Evolutionary conservation across 2,329 filamentous ascomycete genomes (phyloP), one percentile per base, ranked within the genome.

Genomic region (Fusarium sp.): DNA sequence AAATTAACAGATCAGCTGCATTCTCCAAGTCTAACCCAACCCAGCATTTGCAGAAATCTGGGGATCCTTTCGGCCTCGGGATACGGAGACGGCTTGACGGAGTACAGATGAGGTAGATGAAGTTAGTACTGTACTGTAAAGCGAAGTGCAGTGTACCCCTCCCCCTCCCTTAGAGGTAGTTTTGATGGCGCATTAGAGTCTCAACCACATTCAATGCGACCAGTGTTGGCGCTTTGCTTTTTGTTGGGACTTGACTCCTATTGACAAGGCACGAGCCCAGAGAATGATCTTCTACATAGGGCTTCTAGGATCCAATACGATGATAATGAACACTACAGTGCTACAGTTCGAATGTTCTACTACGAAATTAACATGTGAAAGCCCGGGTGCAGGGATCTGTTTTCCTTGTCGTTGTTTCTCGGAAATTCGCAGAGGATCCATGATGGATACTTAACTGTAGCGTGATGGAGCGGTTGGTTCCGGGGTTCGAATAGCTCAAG

Each of bases 51-150:
- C 30, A 14, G 24, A 43, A 63, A 43, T 27, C 38, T 46, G 53
- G 42, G 65, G 64, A 69, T 69, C 68, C 59, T 56, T 72, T 72
- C 42, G 59, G 32, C 68, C 68, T 71, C 68, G 67, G 66, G 38
- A 62, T 46, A 50, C n/a, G 25, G 32, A 30, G 32, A 46, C 32
- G 32, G 43, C 32, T 30, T 42, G 50, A 53, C 34, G 55, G 64
- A 38, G 47, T 29, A 45, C 34, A 38, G 20, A 45, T 30, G 57
- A 42, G 25, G 40, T n/a, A 45, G 32, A 52, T 25, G 15, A 18
- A 25, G 22, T 14, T 14, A 34, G 27, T n/a, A 40, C 22, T 16
- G 27, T 18, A 20, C 34, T 38, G 34, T 38, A 38, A n/a, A 38
- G 34, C 30, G 14, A 14, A 22, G 18, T 27, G 27, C 22, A 15